Conservation (phyloP, 345 rosid species). For the Acer saccharum region DNA sequence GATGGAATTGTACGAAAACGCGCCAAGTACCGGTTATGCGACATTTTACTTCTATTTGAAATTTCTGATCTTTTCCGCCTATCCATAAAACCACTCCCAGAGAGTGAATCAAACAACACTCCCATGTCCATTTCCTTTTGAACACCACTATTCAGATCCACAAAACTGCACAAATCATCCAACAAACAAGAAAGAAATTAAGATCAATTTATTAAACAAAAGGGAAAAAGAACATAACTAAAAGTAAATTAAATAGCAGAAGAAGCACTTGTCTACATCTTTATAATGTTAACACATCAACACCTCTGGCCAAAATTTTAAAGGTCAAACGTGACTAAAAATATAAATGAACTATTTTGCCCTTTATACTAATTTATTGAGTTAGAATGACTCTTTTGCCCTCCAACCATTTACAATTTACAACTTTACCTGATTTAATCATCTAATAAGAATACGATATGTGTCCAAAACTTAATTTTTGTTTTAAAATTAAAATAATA, state of each 20-base stretch:
- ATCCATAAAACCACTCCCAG: slow-evolving; percentile 49
- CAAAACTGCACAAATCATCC: slow-evolving; percentile 45
- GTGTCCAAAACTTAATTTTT: too few relatives aligned
- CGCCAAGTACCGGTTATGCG: slow-evolving; percentile 43
- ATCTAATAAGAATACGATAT: too few relatives aligned
- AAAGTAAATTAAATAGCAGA: not conserved
- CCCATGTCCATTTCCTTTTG: slow-evolving; percentile 84
- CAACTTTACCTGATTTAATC: too few relatives aligned
- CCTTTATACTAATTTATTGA: too few relatives aligned
- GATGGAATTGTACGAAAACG: slow-evolving; percentile 47
- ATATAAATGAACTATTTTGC: too few relatives aligned
- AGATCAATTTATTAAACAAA: not conserved
- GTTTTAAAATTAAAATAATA: too few relatives aligned
- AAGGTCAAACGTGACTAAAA: too few relatives aligned
- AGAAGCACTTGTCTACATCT: not conserved
- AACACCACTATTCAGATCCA: slow-evolving; percentile 42
- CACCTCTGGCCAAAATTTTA: not conserved
- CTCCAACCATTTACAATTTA: too few relatives aligned
- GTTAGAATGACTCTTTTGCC: too few relatives aligned
- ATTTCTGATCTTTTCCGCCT: slow-evolving; percentile 57
- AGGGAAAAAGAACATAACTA: not conserved
- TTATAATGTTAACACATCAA: not conserved
- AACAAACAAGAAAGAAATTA: not conserved
- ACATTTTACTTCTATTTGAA: slow-evolving; percentile 35
- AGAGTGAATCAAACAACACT: slow-evolving; percentile 55